Evolutionary conservation across 306 rosid species (phyloP), one percentile per base, ranked within the genome.

Genomic region (Pterocarpus macrocarpus): DNA sequence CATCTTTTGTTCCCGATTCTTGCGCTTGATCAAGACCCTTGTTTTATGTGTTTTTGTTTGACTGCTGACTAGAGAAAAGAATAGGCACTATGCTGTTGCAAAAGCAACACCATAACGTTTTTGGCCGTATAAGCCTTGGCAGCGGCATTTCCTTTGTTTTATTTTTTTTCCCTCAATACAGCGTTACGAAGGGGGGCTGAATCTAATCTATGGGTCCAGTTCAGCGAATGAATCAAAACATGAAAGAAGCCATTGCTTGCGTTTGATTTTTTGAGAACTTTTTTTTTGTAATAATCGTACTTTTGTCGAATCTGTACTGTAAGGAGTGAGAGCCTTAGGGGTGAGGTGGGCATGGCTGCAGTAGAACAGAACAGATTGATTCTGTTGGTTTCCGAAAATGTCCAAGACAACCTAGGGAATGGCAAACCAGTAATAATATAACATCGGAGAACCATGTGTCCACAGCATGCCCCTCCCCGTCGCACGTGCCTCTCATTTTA

Each of bases 401-500:
- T 53, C 89, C 85, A 39, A 58, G 64, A 80, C 70, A 52, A 53
- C 83, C 76, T 50, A 6, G n/a, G 22, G 50, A 75, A 28, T 17
- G 6, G 11, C 22, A 36, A 57, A 16, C 22, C 34, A 9, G 43
- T 5, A 50, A 36, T 68, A 30, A 8, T 22, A 3, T 58, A 8
- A 17, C 2, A 6, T 49, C 63, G 68, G 7, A 41, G 45, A 61
- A 71, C 75, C 84, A 74, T 71, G 67, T 85, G 84, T 85, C 84
- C 13, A 38, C 50, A 34, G 45, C 38, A 41, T 41, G 50, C 5
- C 62, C 74, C 82, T 64, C 69, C n/a, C 43, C 80, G 7, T 28
- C 73, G 91, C 94, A 87, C 89, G 88, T 92, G 89, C 85, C 85
- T 67, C 68, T 64, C 66, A 59, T 56, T 43, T 38, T 76, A 41